phyloP scores from a whole-genome alignment of 176 grass and related monocot species.

The Oryza officinalis region DNA sequence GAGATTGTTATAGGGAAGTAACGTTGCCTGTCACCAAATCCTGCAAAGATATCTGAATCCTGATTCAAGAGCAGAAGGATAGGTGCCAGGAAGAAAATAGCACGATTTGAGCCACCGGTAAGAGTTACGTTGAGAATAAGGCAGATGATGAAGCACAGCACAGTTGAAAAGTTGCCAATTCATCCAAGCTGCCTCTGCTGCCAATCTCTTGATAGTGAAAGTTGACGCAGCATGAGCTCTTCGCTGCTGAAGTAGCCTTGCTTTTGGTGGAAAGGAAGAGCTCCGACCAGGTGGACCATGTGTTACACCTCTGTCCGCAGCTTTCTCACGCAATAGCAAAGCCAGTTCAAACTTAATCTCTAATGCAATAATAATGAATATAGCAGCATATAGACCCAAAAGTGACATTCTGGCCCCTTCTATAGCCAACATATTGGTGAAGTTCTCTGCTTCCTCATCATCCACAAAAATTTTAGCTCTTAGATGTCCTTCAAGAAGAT shows the following conservation, averaged over 20 bases:
- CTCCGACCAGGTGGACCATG: slow-evolving; percentile 46
- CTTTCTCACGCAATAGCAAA: slow-evolving; percentile 80
- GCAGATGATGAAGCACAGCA: slow-evolving; percentile 93
- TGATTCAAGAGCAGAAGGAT: slow-evolving; percentile 94
- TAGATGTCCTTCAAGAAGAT: slow-evolving; percentile 93
- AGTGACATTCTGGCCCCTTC: slow-evolving; percentile 95
- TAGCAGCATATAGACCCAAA: slow-evolving; percentile 95
- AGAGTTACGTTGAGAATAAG: slow-evolving; percentile 81
- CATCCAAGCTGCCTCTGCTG: slow-evolving; percentile 99
- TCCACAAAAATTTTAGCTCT: slow-evolving; percentile 68
- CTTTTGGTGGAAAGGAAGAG: slow-evolving; percentile 76
- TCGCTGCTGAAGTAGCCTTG: slow-evolving; percentile 82
- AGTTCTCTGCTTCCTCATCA: slow-evolving; percentile 79
- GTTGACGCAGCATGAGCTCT: slow-evolving; percentile 73
- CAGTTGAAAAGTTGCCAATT: slow-evolving; percentile 84
- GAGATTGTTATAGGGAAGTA: slow-evolving; percentile 86
- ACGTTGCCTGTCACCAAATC: slow-evolving; percentile 93
- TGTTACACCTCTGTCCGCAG: slow-evolving; percentile 48
- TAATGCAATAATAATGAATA: slow-evolving; percentile 95
- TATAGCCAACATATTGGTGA: slow-evolving; percentile 87
- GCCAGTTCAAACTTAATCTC: slow-evolving; percentile 94
- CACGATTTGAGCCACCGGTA: slow-evolving; percentile 88
- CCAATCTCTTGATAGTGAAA: slow-evolving; percentile 92
- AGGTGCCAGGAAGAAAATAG: slow-evolving; percentile 94
- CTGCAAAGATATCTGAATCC: slow-evolving; percentile 89